Evolutionary conservation across 768 basidiomycete genomes (phyloP).

Genomic region (Mycena capillaripes): DNA sequence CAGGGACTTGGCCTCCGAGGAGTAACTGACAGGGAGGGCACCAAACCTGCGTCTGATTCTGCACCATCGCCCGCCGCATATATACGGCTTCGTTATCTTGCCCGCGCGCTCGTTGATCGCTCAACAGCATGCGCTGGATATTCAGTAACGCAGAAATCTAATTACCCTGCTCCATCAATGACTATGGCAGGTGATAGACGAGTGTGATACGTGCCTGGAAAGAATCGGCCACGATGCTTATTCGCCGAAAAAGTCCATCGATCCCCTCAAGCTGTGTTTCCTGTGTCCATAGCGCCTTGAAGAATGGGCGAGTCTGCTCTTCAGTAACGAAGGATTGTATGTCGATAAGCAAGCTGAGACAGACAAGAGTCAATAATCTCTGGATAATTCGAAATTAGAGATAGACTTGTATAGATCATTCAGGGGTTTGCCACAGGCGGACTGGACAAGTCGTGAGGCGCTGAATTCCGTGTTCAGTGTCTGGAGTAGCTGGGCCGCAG

Average conservation of each 20-base stretch:
- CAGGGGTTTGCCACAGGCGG: background rate
- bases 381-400: too few relatives aligned
- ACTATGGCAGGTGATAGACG: background rate
- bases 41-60: too few relatives aligned
- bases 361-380: background rate
- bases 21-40: too few relatives aligned
- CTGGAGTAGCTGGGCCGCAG: background rate
- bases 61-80: too few relatives aligned
- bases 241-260: constrained; percentile 12
- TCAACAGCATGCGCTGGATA: background rate
- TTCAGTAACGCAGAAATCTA: constrained; percentile 23
- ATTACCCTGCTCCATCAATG: too few relatives aligned
- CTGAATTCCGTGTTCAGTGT: background rate
- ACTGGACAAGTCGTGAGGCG: background rate
- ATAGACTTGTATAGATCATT: background rate
- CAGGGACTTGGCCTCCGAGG: too few relatives aligned
- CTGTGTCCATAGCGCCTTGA: constrained; percentile 1
- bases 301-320: constrained; percentile 2
- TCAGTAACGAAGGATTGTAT: constrained; percentile 4
- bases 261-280: constrained; percentile 8
- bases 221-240: background rate
- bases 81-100: too few relatives aligned
- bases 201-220: constrained; percentile 10
- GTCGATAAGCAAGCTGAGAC: constrained; percentile 15
- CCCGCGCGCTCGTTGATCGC: too few relatives aligned